phyloP scores from a whole-genome alignment of 495 filamentous ascomycete species.

The Bryoglossum gracile region DNA sequence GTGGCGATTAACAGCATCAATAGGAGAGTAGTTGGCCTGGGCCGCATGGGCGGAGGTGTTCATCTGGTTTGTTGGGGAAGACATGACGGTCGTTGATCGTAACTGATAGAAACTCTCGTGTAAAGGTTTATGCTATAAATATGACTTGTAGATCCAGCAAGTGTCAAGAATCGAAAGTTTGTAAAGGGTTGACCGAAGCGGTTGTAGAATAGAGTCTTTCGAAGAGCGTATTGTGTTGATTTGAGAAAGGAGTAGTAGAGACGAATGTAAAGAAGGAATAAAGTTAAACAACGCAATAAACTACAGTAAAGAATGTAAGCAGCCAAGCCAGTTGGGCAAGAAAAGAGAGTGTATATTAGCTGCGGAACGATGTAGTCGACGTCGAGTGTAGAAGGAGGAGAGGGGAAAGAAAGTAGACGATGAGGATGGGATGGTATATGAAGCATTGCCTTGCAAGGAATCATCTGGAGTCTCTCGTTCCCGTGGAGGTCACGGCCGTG shows the following conservation, averaged over 20 bases:
- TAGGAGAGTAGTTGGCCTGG: conserved; percentile 29
- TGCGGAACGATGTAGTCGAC: conserved; percentile 31
- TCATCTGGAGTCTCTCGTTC: conserved; percentile 19
- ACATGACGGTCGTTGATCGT: conserved; percentile 24
- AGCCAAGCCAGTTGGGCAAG: conserved; percentile 52
- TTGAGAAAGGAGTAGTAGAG: conserved; percentile 4
- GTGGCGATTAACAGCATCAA: conserved; percentile 43
- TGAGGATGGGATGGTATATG: conserved; percentile 40
- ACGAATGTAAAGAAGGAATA: conserved; percentile 24
- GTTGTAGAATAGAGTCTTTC: conserved; percentile 20
- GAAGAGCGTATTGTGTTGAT: conserved; percentile 2
- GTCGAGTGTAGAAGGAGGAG: conserved; percentile 27
- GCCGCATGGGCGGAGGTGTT: conserved; percentile 33
- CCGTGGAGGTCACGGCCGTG: conserved; percentile 18
- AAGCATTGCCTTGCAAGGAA: conserved; percentile 19
- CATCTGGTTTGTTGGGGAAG: conserved; percentile 40
- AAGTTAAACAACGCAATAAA: conserved; percentile 37
- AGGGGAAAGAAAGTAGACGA: conserved; percentile 33
- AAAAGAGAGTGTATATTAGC: conserved; percentile 49
- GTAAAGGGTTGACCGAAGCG: conserved; percentile 18
- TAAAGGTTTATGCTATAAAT: conserved; percentile 12
- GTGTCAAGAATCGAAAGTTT: conserved; percentile 20
- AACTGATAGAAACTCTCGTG: conserved; percentile 13
- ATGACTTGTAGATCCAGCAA: conserved; percentile 23
- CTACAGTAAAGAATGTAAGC: conserved; percentile 42